Percentiles rank a stretch among this genome's conserved stretches.
Evolutionary conservation across 2,329 filamentous ascomycete genomes (phyloP).

Genomic region (Arthrobotrys conoides): DNA sequence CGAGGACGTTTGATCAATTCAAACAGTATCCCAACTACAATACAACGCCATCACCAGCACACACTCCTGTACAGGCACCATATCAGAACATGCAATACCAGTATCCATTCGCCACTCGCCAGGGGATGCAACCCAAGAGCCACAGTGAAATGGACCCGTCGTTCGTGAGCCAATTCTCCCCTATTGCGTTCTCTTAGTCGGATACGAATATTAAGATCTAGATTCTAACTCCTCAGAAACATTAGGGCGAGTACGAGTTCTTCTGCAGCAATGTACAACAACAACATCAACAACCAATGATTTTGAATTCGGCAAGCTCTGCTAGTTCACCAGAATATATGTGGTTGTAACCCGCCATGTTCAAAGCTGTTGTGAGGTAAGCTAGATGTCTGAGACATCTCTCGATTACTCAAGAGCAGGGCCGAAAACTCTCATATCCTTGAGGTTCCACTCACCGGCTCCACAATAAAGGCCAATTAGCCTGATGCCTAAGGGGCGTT

Average conservation of each 20-base stretch:
- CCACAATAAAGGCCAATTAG: slow-evolving; percentile 49
- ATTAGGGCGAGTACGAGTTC: slow-evolving; percentile 60
- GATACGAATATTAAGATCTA: slow-evolving; percentile 10
- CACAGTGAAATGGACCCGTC: slow-evolving; percentile 58
- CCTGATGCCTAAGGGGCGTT: slow-evolving; percentile 56
- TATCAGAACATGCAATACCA: slow-evolving; percentile 53
- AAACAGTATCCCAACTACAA: slow-evolving; percentile 57
- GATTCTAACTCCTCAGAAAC: slow-evolving; percentile 44
- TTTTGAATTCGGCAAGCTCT: slow-evolving; percentile 48
- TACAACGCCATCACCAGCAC: slow-evolving; percentile 51
- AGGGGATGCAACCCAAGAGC: slow-evolving; percentile 58
- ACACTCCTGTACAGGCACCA: slow-evolving; percentile 46
- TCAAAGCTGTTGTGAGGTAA: slow-evolving; percentile 43
- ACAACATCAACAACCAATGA: slow-evolving; percentile 42
- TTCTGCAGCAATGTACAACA: slow-evolving; percentile 56
- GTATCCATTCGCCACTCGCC: slow-evolving; percentile 58
- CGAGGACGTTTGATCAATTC: slow-evolving; percentile 56
- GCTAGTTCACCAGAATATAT: slow-evolving; percentile 58
- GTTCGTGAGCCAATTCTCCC: slow-evolving; percentile 59
- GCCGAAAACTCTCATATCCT: slow-evolving; percentile 41
- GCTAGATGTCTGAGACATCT: slow-evolving; percentile 59
- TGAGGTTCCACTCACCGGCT: slow-evolving; percentile 46
- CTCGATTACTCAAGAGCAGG: slow-evolving; percentile 56
- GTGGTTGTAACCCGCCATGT: slow-evolving; percentile 44
- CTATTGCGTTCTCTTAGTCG: slow-evolving; percentile 4